Conservation (phyloP, 345 rosid species). For the Cochlearia excelsa region DNA sequence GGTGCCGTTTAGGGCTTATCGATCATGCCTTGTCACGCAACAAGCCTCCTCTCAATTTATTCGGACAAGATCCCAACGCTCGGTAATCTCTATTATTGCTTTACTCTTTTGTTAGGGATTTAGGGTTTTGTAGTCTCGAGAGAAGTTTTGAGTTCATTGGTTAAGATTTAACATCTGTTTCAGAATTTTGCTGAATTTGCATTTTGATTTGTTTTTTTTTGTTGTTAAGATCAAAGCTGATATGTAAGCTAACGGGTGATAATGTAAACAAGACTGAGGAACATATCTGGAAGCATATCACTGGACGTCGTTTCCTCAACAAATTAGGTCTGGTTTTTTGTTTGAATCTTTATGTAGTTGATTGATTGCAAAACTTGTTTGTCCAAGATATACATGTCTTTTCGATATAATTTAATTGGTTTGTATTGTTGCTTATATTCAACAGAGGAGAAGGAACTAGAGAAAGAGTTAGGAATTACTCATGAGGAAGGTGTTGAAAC, state of each 20-base stretch:
- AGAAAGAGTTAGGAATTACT: slow-evolving; percentile 37
- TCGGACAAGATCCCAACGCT: slow-evolving; percentile 68
- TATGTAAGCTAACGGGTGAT: slow-evolving; percentile 91
- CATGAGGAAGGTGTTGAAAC: slow-evolving; percentile 30
- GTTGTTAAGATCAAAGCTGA: slow-evolving; percentile 78
- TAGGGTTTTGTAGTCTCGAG: slow-evolving; percentile 17
- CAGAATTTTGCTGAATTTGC: slow-evolving; percentile 16
- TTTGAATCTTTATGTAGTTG: background rate
- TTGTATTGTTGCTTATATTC: slow-evolving; percentile 14
- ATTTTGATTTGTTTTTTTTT: slow-evolving; percentile 13
- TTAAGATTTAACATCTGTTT: slow-evolving; percentile 23
- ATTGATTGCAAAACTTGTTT: background rate
- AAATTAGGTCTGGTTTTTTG: slow-evolving; percentile 68
- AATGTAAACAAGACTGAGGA: slow-evolving; percentile 87
- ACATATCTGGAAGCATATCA: slow-evolving; percentile 95
- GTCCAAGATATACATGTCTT: too few species aligned
- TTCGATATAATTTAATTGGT: background rate
- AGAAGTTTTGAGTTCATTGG: background rate
- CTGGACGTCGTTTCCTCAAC: slow-evolving; percentile 79
- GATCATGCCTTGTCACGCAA: slow-evolving; percentile 62
- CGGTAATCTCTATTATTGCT: slow-evolving; percentile 44
- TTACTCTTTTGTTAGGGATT: slow-evolving; percentile 7
- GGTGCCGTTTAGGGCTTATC: slow-evolving; percentile 87
- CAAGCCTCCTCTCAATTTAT: slow-evolving; percentile 83
- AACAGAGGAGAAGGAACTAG: slow-evolving; percentile 71